Base-by-base conservation (phyloP, 1,139 yeast genomes). In the Yamadazyma dushanensis region DNA sequence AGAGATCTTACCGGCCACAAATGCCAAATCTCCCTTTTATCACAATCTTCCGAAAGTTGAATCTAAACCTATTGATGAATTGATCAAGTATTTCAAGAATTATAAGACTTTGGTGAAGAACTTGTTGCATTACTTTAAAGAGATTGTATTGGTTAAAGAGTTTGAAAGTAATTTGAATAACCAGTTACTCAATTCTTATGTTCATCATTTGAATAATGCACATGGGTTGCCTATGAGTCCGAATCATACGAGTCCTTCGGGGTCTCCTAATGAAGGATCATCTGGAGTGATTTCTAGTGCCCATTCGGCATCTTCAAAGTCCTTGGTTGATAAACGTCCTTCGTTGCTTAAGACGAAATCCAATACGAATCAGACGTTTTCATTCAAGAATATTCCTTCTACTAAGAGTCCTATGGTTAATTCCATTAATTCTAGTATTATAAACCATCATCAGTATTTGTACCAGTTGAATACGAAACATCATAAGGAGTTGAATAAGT, bases 31-130 rank as follows among this genome's bases (percentile, higher is more conserved):
- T 9, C 77, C 77, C 3, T 70, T 63, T 52, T 62, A 55, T 43
- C 48, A 59, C 36, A 69, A 68, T 35, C 53, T 70, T 11, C 76
- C 77, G 3, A 44, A 55, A 2, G 54, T 51, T 35, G 73, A 67
- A 39, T 53, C 73, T 18, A 63, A 54, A 38, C 82, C 82, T 3
- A 66, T 75, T 15, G 79, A 75, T 46, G 68, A 68, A 36, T 60
- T 77, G 50, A 59, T 76, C 36, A 73, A 67, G 38, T 67, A 84
- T 50, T 83, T 84, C 57, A 78, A 80, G 41, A 72, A 76, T 39
- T 84, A 90, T 88, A 79, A 83, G 51, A 77, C 76, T 56, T 73
- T 83, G 41, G 68, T 84, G 44, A 80, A 79, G 48, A 78, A 84
- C 13, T 54, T 83, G 41, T 66, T 78, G 22, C 66, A 69, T 43